A percentile compares a stretch with the other conserved stretches of the same genome.
phyloP scores from a whole-genome alignment of 2,329 filamentous ascomycete genomes.

The Penicillium sp. region DNA sequence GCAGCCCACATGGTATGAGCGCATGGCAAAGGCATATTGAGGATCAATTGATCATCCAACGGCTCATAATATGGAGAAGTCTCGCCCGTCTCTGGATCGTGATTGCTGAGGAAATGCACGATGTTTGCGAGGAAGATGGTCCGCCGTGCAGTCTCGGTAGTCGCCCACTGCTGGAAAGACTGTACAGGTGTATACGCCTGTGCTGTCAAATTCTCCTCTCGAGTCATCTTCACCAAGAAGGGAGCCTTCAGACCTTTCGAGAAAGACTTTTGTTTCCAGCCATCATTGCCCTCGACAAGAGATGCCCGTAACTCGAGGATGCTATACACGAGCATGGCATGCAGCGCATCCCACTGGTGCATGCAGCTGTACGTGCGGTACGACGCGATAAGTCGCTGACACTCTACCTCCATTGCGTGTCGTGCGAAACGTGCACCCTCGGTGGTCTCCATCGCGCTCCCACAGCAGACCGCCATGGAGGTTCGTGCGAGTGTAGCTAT shows the following conservation, averaged over 20 bases:
- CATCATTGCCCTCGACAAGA: conserved; percentile 12
- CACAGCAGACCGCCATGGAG: conserved; percentile 34
- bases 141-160: conserved; percentile 30
- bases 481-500: conserved; percentile 29
- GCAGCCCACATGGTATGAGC: conserved; percentile 24
- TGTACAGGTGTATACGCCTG: background rate
- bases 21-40: conserved; percentile 32
- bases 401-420: conserved; percentile 28
- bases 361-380: conserved; percentile 26
- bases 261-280: conserved; percentile 26
- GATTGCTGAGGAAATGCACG: conserved; percentile 29
- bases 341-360: conserved; percentile 28
- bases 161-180: conserved; percentile 15
- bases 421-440: conserved; percentile 24
- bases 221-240: conserved; percentile 32
- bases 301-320: conserved; percentile 25
- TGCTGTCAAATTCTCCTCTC: background rate
- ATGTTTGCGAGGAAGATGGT: conserved; percentile 34
- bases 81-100: conserved; percentile 18
- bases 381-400: conserved; percentile 29
- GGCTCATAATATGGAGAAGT: conserved; percentile 32
- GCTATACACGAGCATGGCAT: conserved; percentile 36
- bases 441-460: conserved; percentile 21
- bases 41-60: conserved; percentile 29
- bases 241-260: conserved; percentile 25